Base-by-base conservation (phyloP, 257 asterid species). In the Agastache rugosa region DNA sequence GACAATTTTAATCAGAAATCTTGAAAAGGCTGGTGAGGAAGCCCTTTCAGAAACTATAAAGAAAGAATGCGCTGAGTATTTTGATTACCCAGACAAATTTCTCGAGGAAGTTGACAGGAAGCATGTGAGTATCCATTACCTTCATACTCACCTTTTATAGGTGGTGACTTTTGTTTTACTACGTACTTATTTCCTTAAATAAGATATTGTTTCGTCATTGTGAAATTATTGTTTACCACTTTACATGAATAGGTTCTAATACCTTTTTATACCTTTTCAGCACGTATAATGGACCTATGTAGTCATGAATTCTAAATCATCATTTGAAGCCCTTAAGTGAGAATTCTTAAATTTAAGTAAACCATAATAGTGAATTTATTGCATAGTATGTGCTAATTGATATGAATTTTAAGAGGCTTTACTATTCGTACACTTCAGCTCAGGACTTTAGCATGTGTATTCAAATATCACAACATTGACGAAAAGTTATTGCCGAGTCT, bases 21-120 rank as follows among this genome's bases (percentile, higher is more conserved):
- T 90, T 55, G 90, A 88, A 54, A 85, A 78, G 80, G 86, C 86
- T 53, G 92, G 91, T 3, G 86, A 82, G 81, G 77, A 78, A 50
- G 78, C 84, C 45, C 83, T 85, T 76, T 71, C 77, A 11, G 76
- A 74, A 16, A 55, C 77, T 20, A 77, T 88, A 42, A 88, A 81
- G 91, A 83, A 78, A 73, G 93, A 90, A 67, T 90, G 96, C 20
- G 72, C 77, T 0, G 75, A 78, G 16, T 87, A 90, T 73, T 75
- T 90, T 42, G 96, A 88, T 64, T 82, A 72, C 77, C 90, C 95
- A 0, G 53, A 79, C 76, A 79, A 83, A 70, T 85, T 88, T 76
- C 81, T 90, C 41, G 72, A 85, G 75, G 88, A 87, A 76, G 82
- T 84, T 73, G 86, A 77, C 71, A 83, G 75, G 78, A 77, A 72